phyloP scores from a whole-genome alignment of 441 rosid species.

The Aleurites moluccanus region DNA sequence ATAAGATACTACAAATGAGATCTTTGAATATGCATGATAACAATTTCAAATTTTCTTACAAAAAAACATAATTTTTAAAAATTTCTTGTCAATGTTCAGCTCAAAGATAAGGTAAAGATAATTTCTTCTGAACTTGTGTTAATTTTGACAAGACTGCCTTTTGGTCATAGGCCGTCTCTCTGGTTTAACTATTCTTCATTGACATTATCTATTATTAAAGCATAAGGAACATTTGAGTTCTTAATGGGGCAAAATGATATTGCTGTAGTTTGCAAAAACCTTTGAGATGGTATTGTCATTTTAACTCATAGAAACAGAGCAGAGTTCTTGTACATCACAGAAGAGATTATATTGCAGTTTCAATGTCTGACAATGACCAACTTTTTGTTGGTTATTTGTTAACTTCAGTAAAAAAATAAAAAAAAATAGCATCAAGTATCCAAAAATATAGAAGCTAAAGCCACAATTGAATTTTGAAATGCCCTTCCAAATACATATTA shows the following conservation, averaged over 20 bases:
- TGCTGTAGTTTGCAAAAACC: background rate
- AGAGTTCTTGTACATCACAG: background rate
- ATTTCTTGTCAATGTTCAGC: constrained; percentile 2
- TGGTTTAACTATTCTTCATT: background rate
- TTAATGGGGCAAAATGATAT: background rate
- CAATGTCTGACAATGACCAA: background rate
- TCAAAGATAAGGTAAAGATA: constrained; percentile 12
- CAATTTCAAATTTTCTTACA: background rate
- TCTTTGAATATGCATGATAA: constrained; percentile 9
- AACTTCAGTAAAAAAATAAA: no score
- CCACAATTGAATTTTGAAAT: no score
- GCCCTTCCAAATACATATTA: no score
- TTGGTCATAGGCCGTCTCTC: background rate
- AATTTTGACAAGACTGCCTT: background rate
- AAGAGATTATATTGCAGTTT: background rate
- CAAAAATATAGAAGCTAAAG: no score
- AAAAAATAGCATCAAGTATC: no score
- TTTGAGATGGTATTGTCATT: background rate
- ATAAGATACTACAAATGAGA: constrained; percentile 26
- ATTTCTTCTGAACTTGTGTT: background rate
- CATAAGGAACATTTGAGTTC: background rate
- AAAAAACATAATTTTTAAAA: constrained; percentile 5
- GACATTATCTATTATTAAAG: background rate
- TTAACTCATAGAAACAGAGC: background rate
- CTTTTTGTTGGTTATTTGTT: no score